Evolutionary conservation across 164 flowering plant genomes (phyloP).

Genomic region (Umbellularia californica): DNA sequence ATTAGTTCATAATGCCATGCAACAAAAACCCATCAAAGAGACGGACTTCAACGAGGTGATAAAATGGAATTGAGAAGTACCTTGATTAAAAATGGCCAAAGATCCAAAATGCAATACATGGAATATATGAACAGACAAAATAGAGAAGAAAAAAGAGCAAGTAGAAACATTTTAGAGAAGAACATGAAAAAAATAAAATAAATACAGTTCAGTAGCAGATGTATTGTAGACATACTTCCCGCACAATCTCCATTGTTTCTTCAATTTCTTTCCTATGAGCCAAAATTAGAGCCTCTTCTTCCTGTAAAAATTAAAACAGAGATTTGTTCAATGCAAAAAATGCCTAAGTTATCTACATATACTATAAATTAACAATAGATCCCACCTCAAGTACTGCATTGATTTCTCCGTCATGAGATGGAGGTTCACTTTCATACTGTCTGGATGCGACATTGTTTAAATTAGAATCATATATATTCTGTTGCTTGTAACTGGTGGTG

Average conservation of each 20-base stretch:
- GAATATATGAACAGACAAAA: too few relatives aligned
- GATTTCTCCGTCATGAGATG: constrained; percentile 49
- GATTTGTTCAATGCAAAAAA: background rate
- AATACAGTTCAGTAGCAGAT: background rate
- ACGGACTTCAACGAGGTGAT: too few relatives aligned
- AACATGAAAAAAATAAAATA: background rate
- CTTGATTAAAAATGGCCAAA: too few relatives aligned
- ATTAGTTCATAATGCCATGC: too few relatives aligned
- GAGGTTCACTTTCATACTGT: constrained; percentile 44
- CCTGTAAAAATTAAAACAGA: constrained; percentile 31
- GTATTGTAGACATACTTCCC: constrained; percentile 62
- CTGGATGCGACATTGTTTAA: constrained; percentile 32
- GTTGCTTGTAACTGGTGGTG: constrained; percentile 41
- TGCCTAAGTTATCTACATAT: background rate
- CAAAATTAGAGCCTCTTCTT: constrained; percentile 89
- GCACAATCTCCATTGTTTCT: constrained; percentile 97
- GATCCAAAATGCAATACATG: too few relatives aligned
- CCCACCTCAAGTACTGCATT: constrained; percentile 83
- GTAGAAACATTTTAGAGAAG: background rate
- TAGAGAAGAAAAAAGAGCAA: too few relatives aligned
- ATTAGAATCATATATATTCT: constrained; percentile 31
- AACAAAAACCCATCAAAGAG: too few relatives aligned
- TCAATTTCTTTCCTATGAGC: constrained; percentile 98
- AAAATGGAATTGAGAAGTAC: too few relatives aligned
- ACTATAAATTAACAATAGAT: background rate